Base-by-base conservation (phyloP, 1,284 basidiomycete species). In the Rhodotorula sp. region DNA sequence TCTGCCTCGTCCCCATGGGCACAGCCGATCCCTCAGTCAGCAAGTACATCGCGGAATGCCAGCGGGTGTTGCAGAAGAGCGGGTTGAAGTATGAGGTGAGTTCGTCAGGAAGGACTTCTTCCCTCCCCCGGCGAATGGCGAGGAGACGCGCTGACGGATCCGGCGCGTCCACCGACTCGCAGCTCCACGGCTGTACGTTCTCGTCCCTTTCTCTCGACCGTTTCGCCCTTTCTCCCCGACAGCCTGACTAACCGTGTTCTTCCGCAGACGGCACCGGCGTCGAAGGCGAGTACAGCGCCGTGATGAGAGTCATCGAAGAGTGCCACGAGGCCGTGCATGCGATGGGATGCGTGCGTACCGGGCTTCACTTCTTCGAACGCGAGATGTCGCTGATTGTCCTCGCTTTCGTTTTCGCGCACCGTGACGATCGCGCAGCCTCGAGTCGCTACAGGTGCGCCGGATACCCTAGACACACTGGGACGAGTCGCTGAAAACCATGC, bases 321-420 rank as follows among this genome's bases (percentile, higher is more conserved):
- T 94, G 92, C 77, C 93, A 96, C 78, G 85, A 85, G 28, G 93
- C 92, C 0, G 89, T 95, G 0, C 93, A 95, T 77, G 86, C 85
- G 13, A 77, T 82, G 76, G 81, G 80, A 65, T 61, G 60, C 60
- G 60, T 61, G 26, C n/a, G 60, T 46, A 11, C 11, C 11, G 15
- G 15, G 5, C n/a, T 30, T n/a, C 15, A 15, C 16, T 18, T 18
- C 1, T 31, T 16, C 26, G 26, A 7, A 26, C 20, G 37, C 30
- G 8, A 4, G 37, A 37, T 0, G n/a, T n/a, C 13, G 4, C 37
- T 18, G 10, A 26, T n/a, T 16, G 15, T 56, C n/a, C 4, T 30
- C n/a, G 13, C 10, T 16, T 26, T 28, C n/a, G 0, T 28, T 11
- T 2, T 10, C 22, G 5, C 1, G 7, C 9, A 13, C 16, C 7